Percentiles rank a stretch among this genome's conserved stretches.
These are phyloP conservation scores for Lineolata rhizophorae DNA, from an alignment of 495 filamentous ascomycete genomes.

Conservation along the genomic window DNA sequence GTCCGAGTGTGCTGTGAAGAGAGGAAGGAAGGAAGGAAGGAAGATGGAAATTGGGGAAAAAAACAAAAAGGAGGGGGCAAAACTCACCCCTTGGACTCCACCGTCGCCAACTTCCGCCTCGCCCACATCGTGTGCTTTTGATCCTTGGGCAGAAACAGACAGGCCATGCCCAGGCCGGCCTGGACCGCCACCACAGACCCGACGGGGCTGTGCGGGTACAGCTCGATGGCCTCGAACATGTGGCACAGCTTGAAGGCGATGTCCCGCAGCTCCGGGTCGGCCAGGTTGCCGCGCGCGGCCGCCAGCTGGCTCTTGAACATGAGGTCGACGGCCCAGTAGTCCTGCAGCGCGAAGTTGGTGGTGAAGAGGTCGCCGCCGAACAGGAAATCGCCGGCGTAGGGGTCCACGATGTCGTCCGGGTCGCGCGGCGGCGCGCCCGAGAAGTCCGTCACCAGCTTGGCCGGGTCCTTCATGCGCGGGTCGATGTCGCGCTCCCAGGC, in stretches of 20 bases:
- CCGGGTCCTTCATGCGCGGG: constrained; percentile 31
- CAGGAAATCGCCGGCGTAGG: constrained; percentile 42
- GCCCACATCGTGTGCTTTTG: constrained; percentile 59
- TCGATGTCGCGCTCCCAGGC: constrained; percentile 35
- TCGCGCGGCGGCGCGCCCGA: constrained; percentile 24
- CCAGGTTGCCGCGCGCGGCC: constrained; percentile 25
- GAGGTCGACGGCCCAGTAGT: constrained; percentile 54
- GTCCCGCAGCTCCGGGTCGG: constrained; percentile 27
- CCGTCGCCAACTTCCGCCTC: constrained; percentile 50
- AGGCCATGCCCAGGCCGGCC: constrained; percentile 51
- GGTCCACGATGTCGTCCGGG: constrained; percentile 46
- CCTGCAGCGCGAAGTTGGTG: constrained; percentile 50
- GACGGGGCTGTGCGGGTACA: constrained; percentile 44
- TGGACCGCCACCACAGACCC: constrained; percentile 54
- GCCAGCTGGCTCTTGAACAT: constrained; percentile 62
- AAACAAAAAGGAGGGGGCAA: not conserved
- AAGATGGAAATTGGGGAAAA: not conserved
- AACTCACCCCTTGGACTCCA: constrained; percentile 70
- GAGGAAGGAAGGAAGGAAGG: not conserved
- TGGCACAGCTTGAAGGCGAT: constrained; percentile 51
- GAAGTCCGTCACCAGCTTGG: constrained; percentile 36
- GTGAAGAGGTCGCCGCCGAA: constrained; percentile 47
- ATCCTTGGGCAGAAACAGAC: constrained; percentile 58
- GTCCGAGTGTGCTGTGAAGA: not conserved
- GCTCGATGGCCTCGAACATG: constrained; percentile 53